Percentiles rank a stretch among this genome's conserved stretches.
Evolutionary conservation across 2,329 filamentous ascomycete genomes (phyloP).

Genomic region (Apiospora marii): DNA sequence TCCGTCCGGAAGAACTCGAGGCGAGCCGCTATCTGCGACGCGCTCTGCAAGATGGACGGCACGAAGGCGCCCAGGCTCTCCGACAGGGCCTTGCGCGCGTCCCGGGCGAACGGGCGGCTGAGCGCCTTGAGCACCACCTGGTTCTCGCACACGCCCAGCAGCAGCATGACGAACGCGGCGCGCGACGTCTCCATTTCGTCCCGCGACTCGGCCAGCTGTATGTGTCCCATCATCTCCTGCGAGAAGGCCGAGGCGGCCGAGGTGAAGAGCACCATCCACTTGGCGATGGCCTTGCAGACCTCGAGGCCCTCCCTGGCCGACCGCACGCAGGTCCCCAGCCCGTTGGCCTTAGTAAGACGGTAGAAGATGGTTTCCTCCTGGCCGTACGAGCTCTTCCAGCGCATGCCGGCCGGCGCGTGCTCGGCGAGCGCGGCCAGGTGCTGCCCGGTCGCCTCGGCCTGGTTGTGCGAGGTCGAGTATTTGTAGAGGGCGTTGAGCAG

Average conservation of each 20-base stretch:
- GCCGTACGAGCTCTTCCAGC: slow-evolving; percentile 66
- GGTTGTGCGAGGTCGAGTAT: slow-evolving; percentile 61
- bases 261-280: slow-evolving; percentile 67
- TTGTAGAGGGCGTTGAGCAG: slow-evolving; percentile 63
- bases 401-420: slow-evolving; percentile 33
- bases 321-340: slow-evolving; percentile 57
- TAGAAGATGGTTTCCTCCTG: slow-evolving; percentile 93
- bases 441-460: slow-evolving; percentile 37
- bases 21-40: slow-evolving; percentile 60
- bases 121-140: slow-evolving; percentile 61
- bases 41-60: slow-evolving; percentile 62
- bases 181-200: slow-evolving; percentile 68
- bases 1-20: slow-evolving; percentile 66
- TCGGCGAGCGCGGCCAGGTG: slow-evolving; percentile 29
- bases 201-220: slow-evolving; percentile 52
- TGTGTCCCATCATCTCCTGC: slow-evolving; percentile 55
- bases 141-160: slow-evolving; percentile 70
- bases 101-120: slow-evolving; percentile 60
- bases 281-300: slow-evolving; percentile 57
- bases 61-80: slow-evolving; percentile 62
- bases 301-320: slow-evolving; percentile 57
- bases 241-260: slow-evolving; percentile 57
- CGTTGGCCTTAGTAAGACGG: slow-evolving; percentile 88
- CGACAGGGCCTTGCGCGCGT: slow-evolving; percentile 56
- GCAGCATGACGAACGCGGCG: slow-evolving; percentile 69